A percentile compares a stretch with the other conserved stretches of the same genome.
phyloP scores from a whole-genome alignment of 495 filamentous ascomycete species.

The Daldinia bambusicola region DNA sequence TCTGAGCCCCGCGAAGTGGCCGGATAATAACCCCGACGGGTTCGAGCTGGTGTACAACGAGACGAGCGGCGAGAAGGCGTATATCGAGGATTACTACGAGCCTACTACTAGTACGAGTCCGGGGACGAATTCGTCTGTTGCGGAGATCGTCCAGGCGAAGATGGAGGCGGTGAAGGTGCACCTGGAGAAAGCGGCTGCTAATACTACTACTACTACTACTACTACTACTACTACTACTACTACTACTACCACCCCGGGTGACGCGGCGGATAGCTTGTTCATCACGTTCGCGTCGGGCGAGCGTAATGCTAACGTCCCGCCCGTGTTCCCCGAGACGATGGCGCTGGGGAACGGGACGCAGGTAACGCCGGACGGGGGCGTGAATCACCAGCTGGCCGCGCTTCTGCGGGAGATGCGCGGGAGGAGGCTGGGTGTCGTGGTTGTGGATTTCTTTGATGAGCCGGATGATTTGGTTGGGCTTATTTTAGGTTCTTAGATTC shows the following conservation, averaged over 20 bases:
- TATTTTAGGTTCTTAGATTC: constrained; percentile 26
- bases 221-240: constrained; percentile 54
- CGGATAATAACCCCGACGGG: background rate
- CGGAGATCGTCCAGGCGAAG: background rate
- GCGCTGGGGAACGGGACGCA: constrained; percentile 57
- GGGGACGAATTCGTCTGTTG: background rate
- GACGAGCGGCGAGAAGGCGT: background rate
- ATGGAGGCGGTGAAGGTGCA: background rate
- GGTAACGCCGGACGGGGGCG: constrained; percentile 52
- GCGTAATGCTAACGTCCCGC: constrained; percentile 54
- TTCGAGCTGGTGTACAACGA: background rate
- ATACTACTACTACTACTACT: constrained; percentile 39
- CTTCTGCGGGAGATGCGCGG: constrained; percentile 77
- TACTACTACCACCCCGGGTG: constrained; percentile 19
- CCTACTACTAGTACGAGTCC: background rate
- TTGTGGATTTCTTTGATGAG: constrained; percentile 64
- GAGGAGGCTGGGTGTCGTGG: constrained; percentile 76
- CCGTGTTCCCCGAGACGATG: constrained; percentile 59
- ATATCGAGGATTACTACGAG: background rate
- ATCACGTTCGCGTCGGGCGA: constrained; percentile 62
- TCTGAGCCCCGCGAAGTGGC: background rate
- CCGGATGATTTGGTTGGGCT: constrained; percentile 51
- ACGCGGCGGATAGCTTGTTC: constrained; percentile 52
- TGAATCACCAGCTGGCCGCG: constrained; percentile 76
- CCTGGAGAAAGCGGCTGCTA: constrained; percentile 47